phyloP scores from a whole-genome alignment of 805 yeast genomes.

The Pichia insulana region DNA sequence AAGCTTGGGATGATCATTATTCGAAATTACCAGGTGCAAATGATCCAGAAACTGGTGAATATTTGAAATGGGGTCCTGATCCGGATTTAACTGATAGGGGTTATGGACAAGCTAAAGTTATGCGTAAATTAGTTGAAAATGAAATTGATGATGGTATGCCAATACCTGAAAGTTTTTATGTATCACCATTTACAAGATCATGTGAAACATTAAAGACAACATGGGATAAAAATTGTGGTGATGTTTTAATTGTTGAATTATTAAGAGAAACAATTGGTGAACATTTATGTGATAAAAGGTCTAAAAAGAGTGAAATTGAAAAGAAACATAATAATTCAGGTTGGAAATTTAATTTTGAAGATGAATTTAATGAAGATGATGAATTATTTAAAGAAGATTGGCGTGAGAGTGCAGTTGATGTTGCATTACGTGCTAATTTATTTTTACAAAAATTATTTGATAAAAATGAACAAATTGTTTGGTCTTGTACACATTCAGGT shows the following conservation, averaged over 20 bases:
- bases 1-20: constrained; percentile 53
- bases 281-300: constrained; percentile 54
- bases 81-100: constrained; percentile 52
- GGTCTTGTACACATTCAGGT: constrained; percentile 54
- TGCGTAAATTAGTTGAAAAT: constrained; percentile 34
- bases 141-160: constrained; percentile 42
- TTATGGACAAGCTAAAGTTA: constrained; percentile 43
- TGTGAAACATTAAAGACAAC: constrained; percentile 47
- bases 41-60: constrained; percentile 35
- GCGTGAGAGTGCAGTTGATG: constrained; percentile 43
- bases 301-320: constrained; percentile 30
- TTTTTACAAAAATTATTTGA: constrained; percentile 35
- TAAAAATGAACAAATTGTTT: constrained; percentile 30
- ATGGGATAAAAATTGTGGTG: constrained; percentile 33
- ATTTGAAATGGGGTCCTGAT: constrained; percentile 48
- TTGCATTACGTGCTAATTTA: constrained; percentile 38
- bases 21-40: constrained; percentile 34
- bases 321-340: constrained; percentile 28
- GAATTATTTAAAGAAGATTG: constrained; percentile 33
- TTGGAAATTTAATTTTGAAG: constrained; percentile 37
- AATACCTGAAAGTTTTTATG: constrained; percentile 46
- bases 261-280: constrained; percentile 54
- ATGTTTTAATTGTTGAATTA: constrained; percentile 33
- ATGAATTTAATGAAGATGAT: constrained; percentile 42
- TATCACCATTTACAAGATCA: constrained; percentile 59